Base-by-base conservation (phyloP, 164 flowering plant species). In the Aristolochia fimbriata region DNA sequence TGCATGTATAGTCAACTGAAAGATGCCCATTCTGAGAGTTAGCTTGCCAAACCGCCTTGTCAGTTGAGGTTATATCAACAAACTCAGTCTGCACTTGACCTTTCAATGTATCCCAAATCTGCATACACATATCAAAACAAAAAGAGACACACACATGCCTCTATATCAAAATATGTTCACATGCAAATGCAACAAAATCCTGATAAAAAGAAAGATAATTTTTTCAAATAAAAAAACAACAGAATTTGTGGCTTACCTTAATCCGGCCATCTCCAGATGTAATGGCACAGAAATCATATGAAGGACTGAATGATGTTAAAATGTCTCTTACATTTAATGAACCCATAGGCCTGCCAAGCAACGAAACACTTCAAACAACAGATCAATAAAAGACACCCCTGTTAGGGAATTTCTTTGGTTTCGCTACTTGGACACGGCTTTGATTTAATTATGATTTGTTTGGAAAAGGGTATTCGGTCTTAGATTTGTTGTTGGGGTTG, bases 81-180 rank as follows among this genome's bases (percentile, higher is more conserved):
- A 87, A 90, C 65, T 93, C 97, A 10, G 82, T 80, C 72, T 88
- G 97, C 27, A 93, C 57, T 57, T 90, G 96, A 19, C 97, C 91
- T 65, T 86, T 86, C 62, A 79, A 50, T 16, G 96, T 83, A 62
- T 93, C 98, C 98, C 98, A 93, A 47, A 93, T 79, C 96, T 92
- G 80, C 24, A 51, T 21, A 51, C 6, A 37, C 4, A 37, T 37
- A 10, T 10, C 43, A 73, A 57, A 20, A 57, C 16, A 47, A 25
- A 14, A 3, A 27, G 48, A 50, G 25, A 50, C 17, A 11, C 6
- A 47, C 20, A 1, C 48, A 47, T 14, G 10, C 13, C 4, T 2
- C 17, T 31, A 30, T 30, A 4, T 25, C 25, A 17, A 41, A 37
- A 58, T 17, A 10, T 24, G 43, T 15, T 33, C n/a, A 49, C n/a